Evolutionary conservation across 169 alveolate genomes (phyloP), one percentile per base, ranked within the genome.

Genomic region (Cryptosporidium xiaoi): DNA sequence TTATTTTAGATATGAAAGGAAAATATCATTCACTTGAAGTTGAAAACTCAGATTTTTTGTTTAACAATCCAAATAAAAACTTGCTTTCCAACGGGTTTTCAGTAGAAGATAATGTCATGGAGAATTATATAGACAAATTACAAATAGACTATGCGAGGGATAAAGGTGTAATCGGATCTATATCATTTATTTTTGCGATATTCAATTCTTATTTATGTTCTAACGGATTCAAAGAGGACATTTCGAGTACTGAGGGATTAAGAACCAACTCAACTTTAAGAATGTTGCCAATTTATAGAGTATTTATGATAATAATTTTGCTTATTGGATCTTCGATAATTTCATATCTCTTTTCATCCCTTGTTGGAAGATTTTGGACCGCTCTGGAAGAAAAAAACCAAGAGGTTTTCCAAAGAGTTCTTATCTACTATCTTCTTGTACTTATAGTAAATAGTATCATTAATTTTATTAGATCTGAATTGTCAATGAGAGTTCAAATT

Each of bases 91-190:
- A 40, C 10, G 48, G 48, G 48, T 40, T 40, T 40, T 40, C 10
- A 40, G 48, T 6, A 8, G 48, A 8, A 3, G 10, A 40, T 8
- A 40, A 40, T 40, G 10, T 3, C 10, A 40, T 40, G 10, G 83
- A 69, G 16, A 20, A 51, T 13, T 15, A 69, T 31, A 66, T 66
- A 34, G 56, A 77, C 20, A 40, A 60, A 60, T 31, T 12, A 3
- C 87, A 77, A 66, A 34, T 77, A 13, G 51, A 77, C 36, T 77
- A 77, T 77, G 87, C 71, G 2, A 27, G 29, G 2, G 64, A 77
- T 16, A 60, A 77, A 46, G 87, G 87, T 10, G 13, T 77, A 24
- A 77, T 48, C 8, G 87, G 87, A 4, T 77, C 87, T 77, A 3
- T 77, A 3, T 48, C 33, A 18, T 16, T 60, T 15, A 33, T 60